phyloP scores from a whole-genome alignment of 2,329 filamentous ascomycete species.

The Aplosporella prunicola region DNA sequence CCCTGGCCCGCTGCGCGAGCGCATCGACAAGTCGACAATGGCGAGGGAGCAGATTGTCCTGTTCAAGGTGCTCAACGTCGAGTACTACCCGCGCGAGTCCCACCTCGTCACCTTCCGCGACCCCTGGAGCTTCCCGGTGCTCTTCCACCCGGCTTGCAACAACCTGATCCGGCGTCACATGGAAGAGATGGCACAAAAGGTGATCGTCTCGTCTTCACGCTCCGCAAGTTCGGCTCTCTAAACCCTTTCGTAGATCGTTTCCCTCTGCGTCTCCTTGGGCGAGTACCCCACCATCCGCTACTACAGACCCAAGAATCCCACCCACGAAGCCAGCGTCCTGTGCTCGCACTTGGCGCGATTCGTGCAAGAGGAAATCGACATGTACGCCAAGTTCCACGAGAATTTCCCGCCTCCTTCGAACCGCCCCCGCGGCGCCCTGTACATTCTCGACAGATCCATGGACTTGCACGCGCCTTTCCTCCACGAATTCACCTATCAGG shows the following conservation, averaged over 20 bases:
- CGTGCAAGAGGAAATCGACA: conserved; percentile 82
- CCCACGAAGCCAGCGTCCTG: conserved; percentile 80
- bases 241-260: conserved; percentile 65
- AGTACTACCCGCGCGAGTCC: conserved; percentile 85
- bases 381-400: conserved; percentile 73
- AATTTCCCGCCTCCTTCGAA: conserved; percentile 74
- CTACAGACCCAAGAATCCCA: conserved; percentile 64
- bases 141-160: conserved; percentile 89
- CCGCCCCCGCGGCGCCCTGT: conserved; percentile 69
- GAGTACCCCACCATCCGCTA: conserved; percentile 92
- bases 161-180: conserved; percentile 73
- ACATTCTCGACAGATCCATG: conserved; percentile 89
- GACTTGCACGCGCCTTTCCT: conserved; percentile 79
- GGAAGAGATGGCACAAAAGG: conserved; percentile 79
- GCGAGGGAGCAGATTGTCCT: conserved; percentile 67
- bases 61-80: conserved; percentile 73
- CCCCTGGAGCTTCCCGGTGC: conserved; percentile 86
- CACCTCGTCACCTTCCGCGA: conserved; percentile 86
- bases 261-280: conserved; percentile 81
- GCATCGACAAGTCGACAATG: conserved; percentile 61
- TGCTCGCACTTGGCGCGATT: conserved; percentile 83
- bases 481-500: conserved; percentile 97
- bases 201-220: too few relatives aligned
- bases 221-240: too few relatives aligned
- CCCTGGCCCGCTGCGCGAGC: conserved; percentile 58